Percentiles rank a stretch among this genome's conserved stretches.
Evolutionary conservation across 257 asterid genomes (phyloP).

Genomic region (Cruciata laevipes): DNA sequence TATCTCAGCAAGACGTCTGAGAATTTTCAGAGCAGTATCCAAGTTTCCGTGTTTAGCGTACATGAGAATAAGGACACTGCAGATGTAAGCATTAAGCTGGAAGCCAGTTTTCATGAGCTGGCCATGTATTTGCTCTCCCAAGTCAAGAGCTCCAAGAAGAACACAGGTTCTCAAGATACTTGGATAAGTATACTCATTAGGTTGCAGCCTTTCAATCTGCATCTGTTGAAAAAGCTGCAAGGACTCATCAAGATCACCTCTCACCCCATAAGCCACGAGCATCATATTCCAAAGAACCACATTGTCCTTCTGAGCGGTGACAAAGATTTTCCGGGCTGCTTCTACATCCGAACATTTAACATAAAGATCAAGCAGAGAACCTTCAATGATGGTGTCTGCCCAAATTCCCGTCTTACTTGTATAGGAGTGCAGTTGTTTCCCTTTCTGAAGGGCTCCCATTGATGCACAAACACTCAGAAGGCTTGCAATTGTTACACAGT

Average conservation of each 20-base stretch:
- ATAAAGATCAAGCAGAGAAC: conserved; percentile 79
- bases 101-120: conserved; percentile 69
- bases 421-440: conserved; percentile 64
- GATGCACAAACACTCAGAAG: conserved; percentile 59
- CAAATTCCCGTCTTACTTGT: conserved; percentile 73
- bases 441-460: conserved; percentile 52
- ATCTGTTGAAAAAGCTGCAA: conserved; percentile 43
- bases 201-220: conserved; percentile 52
- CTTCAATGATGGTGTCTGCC: conserved; percentile 64
- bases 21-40: conserved; percentile 58
- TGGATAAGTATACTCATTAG: conserved; percentile 81
- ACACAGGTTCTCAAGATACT: conserved; percentile 78
- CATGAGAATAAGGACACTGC: conserved; percentile 89
- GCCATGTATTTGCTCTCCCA: conserved; percentile 80
- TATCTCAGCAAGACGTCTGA: conserved; percentile 54
- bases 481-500: conserved; percentile 70
- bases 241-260: conserved; percentile 60
- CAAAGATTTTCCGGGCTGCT: conserved; percentile 58
- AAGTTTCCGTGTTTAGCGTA: conserved; percentile 66
- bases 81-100: conserved; percentile 63
- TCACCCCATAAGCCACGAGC: conserved; percentile 85
- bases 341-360: conserved; percentile 66
- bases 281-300: conserved; percentile 86
- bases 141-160: conserved; percentile 52
- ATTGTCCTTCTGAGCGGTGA: conserved; percentile 42